Base-by-base conservation (phyloP, 1,139 yeast species). In the Yamadazyma siamensis region DNA sequence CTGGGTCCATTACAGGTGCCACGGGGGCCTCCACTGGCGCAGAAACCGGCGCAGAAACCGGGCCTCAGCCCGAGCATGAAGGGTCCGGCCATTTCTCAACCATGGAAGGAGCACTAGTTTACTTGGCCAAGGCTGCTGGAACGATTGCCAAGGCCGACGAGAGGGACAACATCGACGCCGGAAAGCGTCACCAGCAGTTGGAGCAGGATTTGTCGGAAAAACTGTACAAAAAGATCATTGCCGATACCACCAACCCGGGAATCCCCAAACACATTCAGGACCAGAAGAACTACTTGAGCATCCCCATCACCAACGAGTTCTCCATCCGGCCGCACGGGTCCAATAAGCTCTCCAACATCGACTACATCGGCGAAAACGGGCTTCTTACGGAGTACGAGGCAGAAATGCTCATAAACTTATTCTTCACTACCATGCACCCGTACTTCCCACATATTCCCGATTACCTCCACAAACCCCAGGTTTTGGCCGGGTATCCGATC, bases 401-500 rank as follows among this genome's bases (percentile, higher is more conserved):
- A 1, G 71, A 69, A 33, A 56, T 62, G 30, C 59, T 86, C 21
- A 75, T 87, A 18, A 64, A 72, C 27, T 61, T 80, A 32, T 89
- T 85, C 53, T 86, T 86, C 52, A 58, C 76, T 7, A 77, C 87
- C 4, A 73, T 89, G 78, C 94, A 86, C 52, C 96, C 96, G 1
- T 89, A 79, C 52, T 88, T 83, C 56, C 96, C 96, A 1, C 85
- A 80, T 48, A 72, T 89, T 21, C 96, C 96, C 1, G 64, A 70
- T 21, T 85, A 80, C 40, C 54, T 88, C 26, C 91, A 81, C 35
- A 68, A 76, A 31, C 75, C 86, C 0, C 74, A 75, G 29, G 75
- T 72, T 6, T 59, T 89, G 25, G 79, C 88, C 0, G 81, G 81
- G 5, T 84, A 84, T 56, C 96, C 96, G 0, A 77, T 88, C 39